Conservation (phyloP, 2,329 filamentous ascomycete genomes). For the Xylaria sp. region DNA sequence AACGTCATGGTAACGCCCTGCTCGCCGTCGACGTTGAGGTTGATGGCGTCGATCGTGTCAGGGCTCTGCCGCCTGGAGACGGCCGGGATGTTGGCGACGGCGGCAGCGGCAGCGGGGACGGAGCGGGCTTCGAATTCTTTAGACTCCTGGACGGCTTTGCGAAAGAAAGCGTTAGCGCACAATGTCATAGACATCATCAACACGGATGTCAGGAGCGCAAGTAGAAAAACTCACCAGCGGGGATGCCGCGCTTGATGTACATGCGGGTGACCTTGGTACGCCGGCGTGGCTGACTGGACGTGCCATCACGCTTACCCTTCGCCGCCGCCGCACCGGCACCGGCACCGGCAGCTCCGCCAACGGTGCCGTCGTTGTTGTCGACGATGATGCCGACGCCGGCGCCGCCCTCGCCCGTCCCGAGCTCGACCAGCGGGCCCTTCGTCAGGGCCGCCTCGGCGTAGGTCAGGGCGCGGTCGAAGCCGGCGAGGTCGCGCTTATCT, state of each 20-base stretch:
- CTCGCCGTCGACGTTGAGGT: conserved; percentile 47
- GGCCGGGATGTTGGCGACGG: conserved; percentile 24
- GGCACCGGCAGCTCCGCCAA: conserved; percentile 16
- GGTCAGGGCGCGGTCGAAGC: conserved; percentile 45
- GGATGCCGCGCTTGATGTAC: conserved; percentile 49
- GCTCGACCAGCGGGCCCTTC: conserved; percentile 43
- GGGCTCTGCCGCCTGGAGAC: conserved; percentile 30
- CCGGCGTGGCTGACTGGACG: conserved; percentile 37
- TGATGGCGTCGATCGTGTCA: conserved; percentile 45
- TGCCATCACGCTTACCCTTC: conserved; percentile 32
- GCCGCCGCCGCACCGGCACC: conserved; percentile 14
- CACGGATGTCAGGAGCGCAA: no score
- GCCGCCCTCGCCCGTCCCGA: conserved; percentile 44
- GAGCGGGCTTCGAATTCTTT: conserved; percentile 30
- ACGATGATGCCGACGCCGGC: conserved; percentile 46
- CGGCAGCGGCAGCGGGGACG: conserved; percentile 28
- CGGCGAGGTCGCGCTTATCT: conserved; percentile 42
- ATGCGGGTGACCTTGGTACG: conserved; percentile 50
- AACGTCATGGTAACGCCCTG: conserved; percentile 52
- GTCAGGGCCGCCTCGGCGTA: conserved; percentile 44
- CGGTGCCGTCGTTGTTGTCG: conserved; percentile 38
- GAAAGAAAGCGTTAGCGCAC: conserved; percentile 28
- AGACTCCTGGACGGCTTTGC: conserved; percentile 34
- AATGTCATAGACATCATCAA: no score
- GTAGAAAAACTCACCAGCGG: conserved; percentile 41